Percentiles rank a stretch among this genome's conserved stretches.
Conservation (phyloP, 768 basidiomycete species). For the Russula griseocarnosa region DNA sequence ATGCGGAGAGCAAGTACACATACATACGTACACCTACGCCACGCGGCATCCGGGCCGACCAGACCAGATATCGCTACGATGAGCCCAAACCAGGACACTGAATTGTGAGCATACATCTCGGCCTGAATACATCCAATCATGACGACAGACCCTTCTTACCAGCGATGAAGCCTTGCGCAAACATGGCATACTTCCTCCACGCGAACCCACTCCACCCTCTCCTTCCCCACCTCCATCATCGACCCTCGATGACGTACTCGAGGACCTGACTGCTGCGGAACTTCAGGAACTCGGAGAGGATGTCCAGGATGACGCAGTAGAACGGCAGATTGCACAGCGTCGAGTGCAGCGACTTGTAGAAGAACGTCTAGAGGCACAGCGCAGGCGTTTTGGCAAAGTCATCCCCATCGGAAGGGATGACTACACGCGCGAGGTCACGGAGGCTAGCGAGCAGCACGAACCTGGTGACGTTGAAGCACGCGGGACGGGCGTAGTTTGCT, state of each 20-base stretch:
- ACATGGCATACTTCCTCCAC: conserved; percentile 84
- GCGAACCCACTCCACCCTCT: conserved; percentile 58
- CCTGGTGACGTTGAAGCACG: conserved; percentile 57
- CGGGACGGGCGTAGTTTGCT: conserved; percentile 92
- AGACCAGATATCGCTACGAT: conserved; percentile 33
- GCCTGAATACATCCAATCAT: neutral
- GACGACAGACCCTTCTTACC: conserved; percentile 23
- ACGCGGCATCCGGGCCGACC: neutral
- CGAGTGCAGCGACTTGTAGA: conserved; percentile 62
- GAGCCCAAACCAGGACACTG: conserved; percentile 89
- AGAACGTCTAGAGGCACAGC: conserved; percentile 52
- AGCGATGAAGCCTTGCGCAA: conserved; percentile 94
- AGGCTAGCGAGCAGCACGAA: conserved; percentile 73
- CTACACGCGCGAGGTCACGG: conserved; percentile 92
- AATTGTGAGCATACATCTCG: conserved; percentile 64
- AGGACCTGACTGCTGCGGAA: conserved; percentile 58
- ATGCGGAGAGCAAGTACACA: neutral
- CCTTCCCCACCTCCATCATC: conserved; percentile 84
- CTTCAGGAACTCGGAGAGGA: conserved; percentile 71
- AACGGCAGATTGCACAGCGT: conserved; percentile 65
- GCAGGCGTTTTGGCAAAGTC: conserved; percentile 74
- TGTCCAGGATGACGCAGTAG: conserved; percentile 67
- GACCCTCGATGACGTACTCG: conserved; percentile 61
- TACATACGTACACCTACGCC: neutral
- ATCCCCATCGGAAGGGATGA: conserved; percentile 90